Evolutionary conservation across 179 eudicot species (phyloP).

Genomic region (Beta macrorhiza): DNA sequence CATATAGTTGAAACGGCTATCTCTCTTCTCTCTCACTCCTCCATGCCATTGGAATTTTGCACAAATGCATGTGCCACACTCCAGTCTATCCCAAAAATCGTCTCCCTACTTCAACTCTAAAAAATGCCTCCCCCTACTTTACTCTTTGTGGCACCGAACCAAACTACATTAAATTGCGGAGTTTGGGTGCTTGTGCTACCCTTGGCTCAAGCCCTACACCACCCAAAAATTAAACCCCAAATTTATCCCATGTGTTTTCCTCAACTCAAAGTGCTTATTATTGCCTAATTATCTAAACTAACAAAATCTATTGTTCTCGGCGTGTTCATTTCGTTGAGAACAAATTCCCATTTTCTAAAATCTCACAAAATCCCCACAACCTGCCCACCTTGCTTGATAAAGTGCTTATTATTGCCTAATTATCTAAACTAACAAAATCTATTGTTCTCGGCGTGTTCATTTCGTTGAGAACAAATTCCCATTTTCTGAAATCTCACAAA

Average conservation of each 20-base stretch:
- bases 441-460: background rate
- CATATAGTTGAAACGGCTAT: too few species aligned
- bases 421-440: too few species aligned
- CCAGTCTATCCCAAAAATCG: too few species aligned
- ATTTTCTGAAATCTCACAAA: background rate
- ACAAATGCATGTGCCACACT: too few species aligned
- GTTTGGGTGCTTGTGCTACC: background rate
- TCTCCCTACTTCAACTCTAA: background rate
- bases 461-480: background rate
- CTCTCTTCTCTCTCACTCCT: too few species aligned
- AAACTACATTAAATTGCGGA: background rate
- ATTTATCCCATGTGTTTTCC: slow-evolving; percentile 1
- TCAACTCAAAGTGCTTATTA: background rate
- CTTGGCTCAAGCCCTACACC: background rate
- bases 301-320: background rate
- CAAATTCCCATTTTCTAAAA: background rate
- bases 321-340: background rate
- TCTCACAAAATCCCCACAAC: too few species aligned
- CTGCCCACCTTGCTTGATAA: too few species aligned
- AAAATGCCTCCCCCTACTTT: background rate
- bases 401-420: background rate
- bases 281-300: background rate
- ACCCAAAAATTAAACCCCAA: background rate
- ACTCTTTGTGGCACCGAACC: background rate
- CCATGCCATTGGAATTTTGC: too few species aligned